These are phyloP conservation scores for Dendrothele bispora DNA, from an alignment of 768 basidiomycete species.

Conservation along the genomic window DNA sequence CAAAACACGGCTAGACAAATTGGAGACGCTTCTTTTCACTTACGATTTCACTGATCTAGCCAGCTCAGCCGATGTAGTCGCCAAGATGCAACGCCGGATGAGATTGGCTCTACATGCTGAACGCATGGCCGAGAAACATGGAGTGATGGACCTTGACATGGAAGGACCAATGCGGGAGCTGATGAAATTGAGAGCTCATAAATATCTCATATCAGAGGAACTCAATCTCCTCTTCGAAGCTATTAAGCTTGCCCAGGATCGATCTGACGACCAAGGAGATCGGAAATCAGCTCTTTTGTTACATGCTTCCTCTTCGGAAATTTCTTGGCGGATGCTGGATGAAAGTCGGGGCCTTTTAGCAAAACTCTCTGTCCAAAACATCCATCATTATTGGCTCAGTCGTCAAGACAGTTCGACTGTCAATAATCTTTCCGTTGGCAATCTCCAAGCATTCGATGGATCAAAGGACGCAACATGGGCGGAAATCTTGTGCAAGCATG, in stretches of 20 bases:
- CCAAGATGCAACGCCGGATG: conserved; percentile 71
- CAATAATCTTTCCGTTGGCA: conserved; percentile 70
- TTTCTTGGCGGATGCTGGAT: conserved; percentile 92
- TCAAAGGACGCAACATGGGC: conserved; percentile 80
- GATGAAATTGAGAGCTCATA: conserved; percentile 68
- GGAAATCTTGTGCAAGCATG: conserved; percentile 82
- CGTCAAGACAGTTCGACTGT: conserved; percentile 86
- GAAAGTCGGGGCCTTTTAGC: conserved; percentile 70
- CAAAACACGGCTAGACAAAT: conserved; percentile 70
- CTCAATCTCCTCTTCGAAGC: conserved; percentile 85
- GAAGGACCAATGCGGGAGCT: conserved; percentile 54
- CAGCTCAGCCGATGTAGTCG: conserved; percentile 62
- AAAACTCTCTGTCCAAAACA: conserved; percentile 80
- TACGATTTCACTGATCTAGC: conserved; percentile 84
- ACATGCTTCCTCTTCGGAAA: conserved; percentile 79
- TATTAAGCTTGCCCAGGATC: conserved; percentile 80
- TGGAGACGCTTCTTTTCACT: conserved; percentile 81
- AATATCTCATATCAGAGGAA: conserved; percentile 63
- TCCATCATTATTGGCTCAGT: conserved; percentile 80
- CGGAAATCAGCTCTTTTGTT: conserved; percentile 80
- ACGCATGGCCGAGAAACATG: conserved; percentile 36
- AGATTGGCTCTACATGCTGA: conserved; percentile 61
- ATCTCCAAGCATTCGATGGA: conserved; percentile 86
- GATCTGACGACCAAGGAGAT: conserved; percentile 61
- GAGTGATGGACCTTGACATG: conserved; percentile 35